A percentile compares a stretch with the other conserved stretches of the same genome.
These are phyloP conservation scores for Cordyceps cicadae DNA, from an alignment of 2,329 filamentous ascomycete genomes.

Conservation along the genomic window DNA sequence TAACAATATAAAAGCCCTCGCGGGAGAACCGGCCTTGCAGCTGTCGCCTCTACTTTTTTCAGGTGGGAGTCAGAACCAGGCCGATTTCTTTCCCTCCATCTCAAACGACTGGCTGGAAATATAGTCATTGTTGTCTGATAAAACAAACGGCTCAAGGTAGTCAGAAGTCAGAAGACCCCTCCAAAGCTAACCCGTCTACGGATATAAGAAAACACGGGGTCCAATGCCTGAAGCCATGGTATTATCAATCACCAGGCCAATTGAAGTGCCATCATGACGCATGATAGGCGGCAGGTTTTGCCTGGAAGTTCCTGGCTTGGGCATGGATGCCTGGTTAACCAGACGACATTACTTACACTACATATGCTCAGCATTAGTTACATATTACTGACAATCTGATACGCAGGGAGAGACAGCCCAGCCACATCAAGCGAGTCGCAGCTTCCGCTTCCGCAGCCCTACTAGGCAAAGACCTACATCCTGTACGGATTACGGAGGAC, in stretches of 20 bases:
- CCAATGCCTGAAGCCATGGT: neutral
- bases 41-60: too few relatives aligned
- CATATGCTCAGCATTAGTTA: neutral
- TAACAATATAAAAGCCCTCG: neutral
- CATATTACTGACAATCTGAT: neutral
- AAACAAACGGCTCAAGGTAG: neutral
- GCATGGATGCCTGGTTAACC: too few relatives aligned
- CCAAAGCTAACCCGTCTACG: neutral
- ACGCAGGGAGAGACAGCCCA: neutral
- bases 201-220: neutral
- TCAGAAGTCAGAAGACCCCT: neutral
- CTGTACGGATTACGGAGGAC: too few relatives aligned
- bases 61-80: too few relatives aligned
- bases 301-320: too few relatives aligned
- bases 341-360: neutral
- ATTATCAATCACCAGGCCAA: neutral
- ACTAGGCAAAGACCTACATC: neutral
- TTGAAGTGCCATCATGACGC: neutral
- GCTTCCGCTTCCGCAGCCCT: neutral
- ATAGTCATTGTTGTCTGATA: neutral
- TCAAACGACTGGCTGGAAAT: neutral
- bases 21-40: neutral
- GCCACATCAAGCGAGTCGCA: conserved; percentile 1
- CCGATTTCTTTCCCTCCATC: too few relatives aligned
- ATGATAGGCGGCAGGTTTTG: neutral